Evolutionary conservation across 768 basidiomycete genomes (phyloP).

Genomic region (Russula griseocarnosa): DNA sequence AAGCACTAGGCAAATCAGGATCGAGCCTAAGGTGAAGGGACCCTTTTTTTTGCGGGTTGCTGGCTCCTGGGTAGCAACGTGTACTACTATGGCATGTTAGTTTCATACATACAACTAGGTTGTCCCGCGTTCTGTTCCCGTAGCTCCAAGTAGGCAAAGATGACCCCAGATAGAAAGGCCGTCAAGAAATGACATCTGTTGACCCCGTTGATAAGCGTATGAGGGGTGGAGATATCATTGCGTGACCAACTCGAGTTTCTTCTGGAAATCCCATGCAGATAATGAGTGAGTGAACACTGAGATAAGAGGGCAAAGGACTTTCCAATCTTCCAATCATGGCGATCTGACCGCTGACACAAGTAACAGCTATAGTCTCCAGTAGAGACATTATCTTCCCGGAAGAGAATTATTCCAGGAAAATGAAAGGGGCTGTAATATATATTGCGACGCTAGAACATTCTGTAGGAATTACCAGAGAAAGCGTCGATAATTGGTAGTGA

Average conservation of each 20-base stretch:
- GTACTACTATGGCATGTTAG: neutral
- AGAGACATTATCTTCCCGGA: neutral
- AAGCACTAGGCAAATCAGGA: neutral
- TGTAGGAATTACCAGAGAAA: neutral
- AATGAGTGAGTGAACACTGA: neutral
- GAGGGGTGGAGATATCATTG: neutral
- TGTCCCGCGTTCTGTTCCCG: neutral
- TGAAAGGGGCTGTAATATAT: neutral
- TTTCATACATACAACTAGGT: neutral
- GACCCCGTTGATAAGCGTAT: neutral
- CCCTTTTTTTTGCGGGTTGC: neutral
- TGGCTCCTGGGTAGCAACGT: neutral
- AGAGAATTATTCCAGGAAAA: neutral
- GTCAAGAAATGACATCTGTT: neutral
- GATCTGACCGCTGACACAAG: neutral
- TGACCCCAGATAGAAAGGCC: neutral
- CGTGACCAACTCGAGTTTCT: neutral
- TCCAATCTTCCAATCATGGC: neutral
- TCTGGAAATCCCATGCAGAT: neutral
- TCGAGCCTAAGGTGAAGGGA: neutral
- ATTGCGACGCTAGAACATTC: neutral
- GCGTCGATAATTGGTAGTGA: neutral
- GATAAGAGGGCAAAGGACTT: neutral
- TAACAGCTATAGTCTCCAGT: neutral
- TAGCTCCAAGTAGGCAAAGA: neutral